Conservation (phyloP, 331 rosid species). For the Acacia pycnantha region DNA sequence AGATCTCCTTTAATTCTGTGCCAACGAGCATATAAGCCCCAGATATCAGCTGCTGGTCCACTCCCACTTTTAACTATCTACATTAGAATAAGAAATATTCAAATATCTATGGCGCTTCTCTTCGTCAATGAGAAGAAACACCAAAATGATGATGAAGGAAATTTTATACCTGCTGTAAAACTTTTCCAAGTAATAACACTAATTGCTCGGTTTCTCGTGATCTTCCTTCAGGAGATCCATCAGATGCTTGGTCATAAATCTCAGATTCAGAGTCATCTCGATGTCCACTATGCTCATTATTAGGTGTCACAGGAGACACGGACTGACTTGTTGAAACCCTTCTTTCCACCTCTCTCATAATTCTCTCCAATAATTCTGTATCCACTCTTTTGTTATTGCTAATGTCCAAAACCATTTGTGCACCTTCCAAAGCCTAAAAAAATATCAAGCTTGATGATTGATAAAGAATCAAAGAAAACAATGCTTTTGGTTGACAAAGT, state of each 20-base stretch:
- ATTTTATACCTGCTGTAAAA: constrained; percentile 69
- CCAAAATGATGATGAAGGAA: background rate
- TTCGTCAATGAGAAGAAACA: background rate
- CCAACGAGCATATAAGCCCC: constrained; percentile 96
- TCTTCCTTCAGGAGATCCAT: constrained; percentile 41
- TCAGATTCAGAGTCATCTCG: constrained; percentile 40
- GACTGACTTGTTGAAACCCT: constrained; percentile 37
- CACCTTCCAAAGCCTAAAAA: constrained; percentile 81
- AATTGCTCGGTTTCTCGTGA: constrained; percentile 67
- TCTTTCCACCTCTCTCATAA: constrained; percentile 62
- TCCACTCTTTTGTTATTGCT: constrained; percentile 67
- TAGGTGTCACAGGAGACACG: constrained; percentile 33
- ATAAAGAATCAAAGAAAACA: constrained; percentile 22
- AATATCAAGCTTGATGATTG: constrained; percentile 21
- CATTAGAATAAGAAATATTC: constrained; percentile 31
- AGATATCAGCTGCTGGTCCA: constrained; percentile 67
- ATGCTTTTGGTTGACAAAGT: background rate
- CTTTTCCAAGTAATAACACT: constrained; percentile 64
- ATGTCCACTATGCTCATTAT: constrained; percentile 23
- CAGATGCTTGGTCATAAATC: constrained; percentile 36
- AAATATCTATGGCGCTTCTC: background rate
- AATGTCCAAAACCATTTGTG: constrained; percentile 65
- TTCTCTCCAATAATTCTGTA: constrained; percentile 61
- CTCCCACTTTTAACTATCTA: constrained; percentile 74
- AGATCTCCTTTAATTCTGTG: constrained; percentile 85